These are phyloP conservation scores for Vicia faba DNA, from an alignment of 306 rosid genomes.

Conservation along the genomic window DNA sequence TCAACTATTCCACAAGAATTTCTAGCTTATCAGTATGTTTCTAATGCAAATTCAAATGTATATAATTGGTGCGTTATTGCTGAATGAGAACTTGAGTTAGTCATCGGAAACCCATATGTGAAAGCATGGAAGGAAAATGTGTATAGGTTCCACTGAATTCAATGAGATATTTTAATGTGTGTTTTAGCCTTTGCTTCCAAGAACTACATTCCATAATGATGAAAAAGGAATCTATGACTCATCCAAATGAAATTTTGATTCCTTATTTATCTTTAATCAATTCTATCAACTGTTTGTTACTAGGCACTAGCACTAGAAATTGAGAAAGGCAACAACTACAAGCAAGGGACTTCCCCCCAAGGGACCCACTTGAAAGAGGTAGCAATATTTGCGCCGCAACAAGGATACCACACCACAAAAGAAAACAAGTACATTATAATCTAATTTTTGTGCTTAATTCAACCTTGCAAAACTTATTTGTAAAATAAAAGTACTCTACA, in stretches of 20 bases:
- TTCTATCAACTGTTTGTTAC: slow-evolving; percentile 21
- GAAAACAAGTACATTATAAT: no score
- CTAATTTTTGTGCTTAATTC: no score
- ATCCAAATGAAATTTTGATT: slow-evolving; percentile 28
- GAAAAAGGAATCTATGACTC: slow-evolving; percentile 23
- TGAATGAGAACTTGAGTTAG: slow-evolving; percentile 23
- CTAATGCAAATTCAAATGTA: slow-evolving; percentile 37
- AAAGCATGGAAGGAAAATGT: slow-evolving; percentile 34
- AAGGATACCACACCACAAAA: neutral
- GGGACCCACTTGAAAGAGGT: slow-evolving; percentile 36
- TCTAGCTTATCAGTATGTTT: slow-evolving; percentile 19
- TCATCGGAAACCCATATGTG: slow-evolving; percentile 31
- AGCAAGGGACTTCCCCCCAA: slow-evolving; percentile 13
- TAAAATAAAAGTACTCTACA: no score
- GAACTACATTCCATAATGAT: slow-evolving; percentile 33
- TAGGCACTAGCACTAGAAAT: slow-evolving; percentile 10
- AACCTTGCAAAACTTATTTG: no score
- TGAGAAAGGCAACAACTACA: slow-evolving; percentile 10
- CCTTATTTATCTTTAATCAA: slow-evolving; percentile 21
- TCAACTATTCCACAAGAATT: slow-evolving; percentile 37
- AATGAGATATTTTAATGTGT: slow-evolving; percentile 26
- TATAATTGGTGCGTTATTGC: slow-evolving; percentile 31
- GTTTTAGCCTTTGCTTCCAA: slow-evolving; percentile 22
- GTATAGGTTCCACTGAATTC: slow-evolving; percentile 25
- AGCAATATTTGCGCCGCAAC: neutral